Base-by-base conservation (phyloP, 1,139 yeast species). In the Suhomyces maxii region DNA sequence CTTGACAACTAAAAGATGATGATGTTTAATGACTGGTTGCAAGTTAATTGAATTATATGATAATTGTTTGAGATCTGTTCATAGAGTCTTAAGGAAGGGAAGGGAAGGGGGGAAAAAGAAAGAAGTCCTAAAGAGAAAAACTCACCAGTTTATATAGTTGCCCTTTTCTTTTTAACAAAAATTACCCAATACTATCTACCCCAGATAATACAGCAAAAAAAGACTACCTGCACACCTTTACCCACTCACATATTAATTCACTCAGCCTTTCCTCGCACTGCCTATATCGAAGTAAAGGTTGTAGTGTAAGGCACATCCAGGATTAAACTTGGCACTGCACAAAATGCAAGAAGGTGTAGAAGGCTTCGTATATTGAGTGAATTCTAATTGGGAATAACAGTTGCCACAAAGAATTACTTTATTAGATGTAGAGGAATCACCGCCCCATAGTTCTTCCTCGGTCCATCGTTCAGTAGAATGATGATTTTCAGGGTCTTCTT, bases 271-370 rank as follows among this genome's bases (percentile, higher is more conserved):
- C 10, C 23, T 18, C 36, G 32, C 35, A 14, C 41, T 32, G 35
- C 23, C 23, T 25, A 44, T 36, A 39, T 67, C 68, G 49, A 73
- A 73, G 54, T 74, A 74, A 34, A 72, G 48, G 38, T 63, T 51
- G 49, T 71, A 69, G 53, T 74, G 79, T 9, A 56, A 45, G 14
- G 67, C 56, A 54, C 79, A 74, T 3, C 64, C 64, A 2, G 76
- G 76, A 53, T 74, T 74, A 53, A 74, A 74, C 11, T 34, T 38
- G 7, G 64, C 57, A 0, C 43, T 37, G 53, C 79, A 74, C 33
- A 49, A 38, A 0, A 51, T 36, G 51, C 79, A 73, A n/a, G 44
- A 34, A 32, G 30, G 49, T 39, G 13, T 42, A 41, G 41, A 42
- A 28, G 13, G 34, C 31, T 28, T 28, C 12, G 50, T 43, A 47